Evolutionary conservation across 106 monocot genomes (phyloP).

Genomic region (Dioscorea zingiberensis): DNA sequence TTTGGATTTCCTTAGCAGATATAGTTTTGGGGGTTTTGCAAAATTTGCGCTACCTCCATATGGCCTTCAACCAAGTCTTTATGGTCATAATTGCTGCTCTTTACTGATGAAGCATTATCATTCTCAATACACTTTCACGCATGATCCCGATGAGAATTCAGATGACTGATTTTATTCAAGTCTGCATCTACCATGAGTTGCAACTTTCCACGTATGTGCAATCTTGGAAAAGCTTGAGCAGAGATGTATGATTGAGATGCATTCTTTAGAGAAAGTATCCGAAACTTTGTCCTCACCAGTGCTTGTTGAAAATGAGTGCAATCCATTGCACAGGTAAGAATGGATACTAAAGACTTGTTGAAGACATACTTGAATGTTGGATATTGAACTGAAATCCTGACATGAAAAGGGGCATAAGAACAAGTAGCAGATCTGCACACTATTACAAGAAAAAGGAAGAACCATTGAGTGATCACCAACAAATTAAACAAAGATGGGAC

Average conservation of each 20-base stretch:
- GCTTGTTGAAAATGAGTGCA: slow-evolving; percentile 12
- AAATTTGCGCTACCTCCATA: background rate
- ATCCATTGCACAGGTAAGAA: slow-evolving; percentile 4
- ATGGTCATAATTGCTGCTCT: slow-evolving; percentile 3
- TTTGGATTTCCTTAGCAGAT: slow-evolving; percentile 39
- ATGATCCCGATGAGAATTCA: slow-evolving; percentile 1
- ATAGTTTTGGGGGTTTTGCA: slow-evolving; percentile 5
- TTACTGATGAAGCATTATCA: background rate
- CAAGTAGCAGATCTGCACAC: too few relatives aligned
- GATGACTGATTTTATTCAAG: background rate
- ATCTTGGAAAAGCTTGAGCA: slow-evolving; percentile 7
- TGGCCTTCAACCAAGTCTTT: background rate
- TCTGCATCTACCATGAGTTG: slow-evolving; percentile 10
- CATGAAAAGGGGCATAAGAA: too few relatives aligned
- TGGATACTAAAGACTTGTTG: background rate
- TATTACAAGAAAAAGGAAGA: too few relatives aligned
- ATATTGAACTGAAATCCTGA: slow-evolving; percentile 1
- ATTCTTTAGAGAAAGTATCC: slow-evolving; percentile 5
- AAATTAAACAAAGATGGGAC: too few relatives aligned
- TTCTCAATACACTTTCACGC: background rate
- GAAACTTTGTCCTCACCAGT: background rate
- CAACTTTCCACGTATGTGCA: background rate
- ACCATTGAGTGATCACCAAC: too few relatives aligned
- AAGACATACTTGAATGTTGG: slow-evolving; percentile 8
- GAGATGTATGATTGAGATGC: slow-evolving; percentile 8